Evolutionary conservation across 2,329 filamentous ascomycete species (phyloP).

Genomic region (Pestalotiopsis fici): DNA sequence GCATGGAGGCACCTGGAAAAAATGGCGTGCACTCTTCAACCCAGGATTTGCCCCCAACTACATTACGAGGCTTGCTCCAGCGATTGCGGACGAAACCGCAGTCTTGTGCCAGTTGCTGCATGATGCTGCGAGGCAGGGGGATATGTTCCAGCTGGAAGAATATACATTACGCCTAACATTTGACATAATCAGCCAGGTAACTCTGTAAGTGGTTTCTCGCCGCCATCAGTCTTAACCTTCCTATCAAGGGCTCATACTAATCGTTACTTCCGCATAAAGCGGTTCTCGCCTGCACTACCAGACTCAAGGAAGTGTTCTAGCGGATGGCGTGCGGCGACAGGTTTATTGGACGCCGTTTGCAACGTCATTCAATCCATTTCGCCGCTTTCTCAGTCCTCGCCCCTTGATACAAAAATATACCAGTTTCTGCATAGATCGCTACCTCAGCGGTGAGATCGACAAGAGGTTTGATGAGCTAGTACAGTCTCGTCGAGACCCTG

Average conservation of each 20-base stretch:
- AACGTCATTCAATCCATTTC: slow-evolving; percentile 20
- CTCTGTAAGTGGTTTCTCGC: slow-evolving; percentile 13
- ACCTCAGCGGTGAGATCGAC: slow-evolving; percentile 20
- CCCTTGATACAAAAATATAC: slow-evolving; percentile 21
- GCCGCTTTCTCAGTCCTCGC: slow-evolving; percentile 16
- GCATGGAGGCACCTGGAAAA: neutral
- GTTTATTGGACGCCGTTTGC: slow-evolving; percentile 20
- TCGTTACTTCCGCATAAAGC: slow-evolving; percentile 5
- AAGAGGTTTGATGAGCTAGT: slow-evolving; percentile 17
- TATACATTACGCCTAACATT: slow-evolving; percentile 22
- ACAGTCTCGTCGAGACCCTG: neutral
- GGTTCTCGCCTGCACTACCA: slow-evolving; percentile 24
- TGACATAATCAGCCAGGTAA: slow-evolving; percentile 22
- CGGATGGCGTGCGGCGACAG: slow-evolving; percentile 17
- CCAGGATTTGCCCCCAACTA: slow-evolving; percentile 5
- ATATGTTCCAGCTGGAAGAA: slow-evolving; percentile 22
- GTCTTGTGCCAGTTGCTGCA: neutral
- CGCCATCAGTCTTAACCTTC: neutral
- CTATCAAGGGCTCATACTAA: neutral
- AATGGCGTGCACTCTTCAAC: slow-evolving; percentile 3
- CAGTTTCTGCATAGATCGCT: slow-evolving; percentile 18
- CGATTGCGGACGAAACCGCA: neutral
- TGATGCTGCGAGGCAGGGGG: neutral
- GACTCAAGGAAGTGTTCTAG: slow-evolving; percentile 17
- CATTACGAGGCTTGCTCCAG: neutral